Conservation (phyloP, 129 eudicot genomes). For the Deinandra increscens region DNA sequence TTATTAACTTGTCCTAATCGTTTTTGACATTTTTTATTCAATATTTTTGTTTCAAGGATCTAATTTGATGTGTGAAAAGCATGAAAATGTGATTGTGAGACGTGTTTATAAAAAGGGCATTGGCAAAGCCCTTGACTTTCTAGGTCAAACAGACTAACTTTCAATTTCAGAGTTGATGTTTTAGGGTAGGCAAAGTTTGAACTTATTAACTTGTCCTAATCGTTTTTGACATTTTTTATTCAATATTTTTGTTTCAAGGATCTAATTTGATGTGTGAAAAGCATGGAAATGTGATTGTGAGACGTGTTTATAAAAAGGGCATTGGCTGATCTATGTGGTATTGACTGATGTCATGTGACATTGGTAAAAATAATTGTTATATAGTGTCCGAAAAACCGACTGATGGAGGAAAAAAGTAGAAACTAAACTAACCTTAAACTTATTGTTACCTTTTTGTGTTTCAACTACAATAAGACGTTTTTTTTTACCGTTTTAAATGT, state of each 20-base stretch:
- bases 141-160: slow-evolving; percentile 6
- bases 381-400: no score
- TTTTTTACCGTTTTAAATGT: not conserved
- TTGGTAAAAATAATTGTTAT: not conserved
- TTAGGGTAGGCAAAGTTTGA: not conserved
- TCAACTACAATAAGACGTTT: not conserved
- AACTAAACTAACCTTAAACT: no score
- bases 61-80: not conserved
- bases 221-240: not conserved
- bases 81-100: not conserved
- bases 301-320: not conserved
- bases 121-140: not conserved
- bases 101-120: not conserved
- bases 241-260: not conserved
- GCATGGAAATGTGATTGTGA: not conserved
- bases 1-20: not conserved
- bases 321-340: not conserved
- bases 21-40: not conserved
- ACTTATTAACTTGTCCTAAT: not conserved
- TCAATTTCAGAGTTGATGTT: not conserved
- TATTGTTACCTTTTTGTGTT: slow-evolving; percentile 1
- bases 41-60: not conserved
- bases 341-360: no score
- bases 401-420: no score
- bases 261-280: not conserved